Base-by-base conservation (phyloP, 108 stramenopile genomes). In the Aureococcus anophagefferens region DNA sequence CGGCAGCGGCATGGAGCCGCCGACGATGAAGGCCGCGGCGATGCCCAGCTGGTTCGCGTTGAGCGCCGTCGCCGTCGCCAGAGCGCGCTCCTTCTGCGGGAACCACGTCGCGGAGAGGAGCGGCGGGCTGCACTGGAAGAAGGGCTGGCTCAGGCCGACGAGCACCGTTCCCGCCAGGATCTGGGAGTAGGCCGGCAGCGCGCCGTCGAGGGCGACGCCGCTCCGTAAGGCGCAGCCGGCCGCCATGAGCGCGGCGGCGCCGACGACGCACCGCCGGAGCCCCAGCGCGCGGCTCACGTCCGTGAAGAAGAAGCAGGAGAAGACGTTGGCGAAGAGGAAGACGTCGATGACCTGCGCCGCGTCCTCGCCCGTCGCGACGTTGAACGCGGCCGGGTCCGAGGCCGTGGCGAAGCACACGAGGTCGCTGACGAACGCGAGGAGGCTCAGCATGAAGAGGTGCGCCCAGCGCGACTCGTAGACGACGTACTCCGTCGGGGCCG, bases 1-100 rank as follows among this genome's bases (percentile, higher is more conserved):
- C 30, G 30, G 30, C 30, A 45, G 37, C 35, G 7, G 13, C 67
- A 11, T n/a, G 21, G 33, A 29, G 17, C 88, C 88, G 36, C 85
- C 88, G 29, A 89, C 83, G 69, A 87, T 63, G 77, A 89, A 89
- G 32, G 88, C 88, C 21, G 83, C 81, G n/a, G 88, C 88, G 67
- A 89, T 89, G 32, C 88, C 88, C 68, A 89, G 83, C 76, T 89
- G 88, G 76, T 89, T 89, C 71, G 86, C 85, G 66, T 89, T 89
- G 7, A 89, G 68, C 29, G 88, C 88, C 14, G 87, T 76, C 29
- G 88, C 88, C 17, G 88, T 87, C 28, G 74, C 71, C 0, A 84
- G 85, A 29, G 88, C 86, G 59, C 88, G 75, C 77, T 89, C 88
- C 29, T 80, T 70, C 31, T 71, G 62, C 33, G 84, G 85, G 70